Evolutionary conservation across 805 yeast genomes (phyloP), one percentile per base, ranked within the genome.

Genomic region (Kazachstania africana): DNA sequence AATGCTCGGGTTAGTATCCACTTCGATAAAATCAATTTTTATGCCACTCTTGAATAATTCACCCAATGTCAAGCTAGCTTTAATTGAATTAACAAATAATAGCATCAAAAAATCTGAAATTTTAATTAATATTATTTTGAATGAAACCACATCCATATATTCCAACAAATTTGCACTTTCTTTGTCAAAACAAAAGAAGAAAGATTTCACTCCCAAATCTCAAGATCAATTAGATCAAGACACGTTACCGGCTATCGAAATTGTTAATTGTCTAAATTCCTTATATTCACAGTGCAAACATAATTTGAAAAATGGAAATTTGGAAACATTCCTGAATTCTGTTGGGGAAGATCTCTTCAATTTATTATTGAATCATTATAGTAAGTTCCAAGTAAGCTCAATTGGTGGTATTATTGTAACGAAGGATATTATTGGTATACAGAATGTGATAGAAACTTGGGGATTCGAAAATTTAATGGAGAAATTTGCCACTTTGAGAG

Each of bases 401-500:
- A 71, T 75, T 5, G 97, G 96, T 32, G 95, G 94, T 19, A 65
- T 78, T 37, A 72, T 79, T 10, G 68, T 83, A 10, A 81, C 94
- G 0, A 80, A 78, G 45, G 96, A 87, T 55, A 74, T 81, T 6
- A 78, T 80, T 24, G 70, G 80, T 28, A 82, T 78, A 47, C 88
- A 83, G 51, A 63, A 70, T 12, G 63, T 70, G 10, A 66, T 80
- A 26, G 83, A 76, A 34, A 65, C 65, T 26, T 83, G 91, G 88
- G 59, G 63, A 6, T 63, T 79, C 12, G 65, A 67, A 2, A 74
- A 69, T 26, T 56, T 82, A 18, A 60, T 74, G 4, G 80, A 75
- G 21, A 67, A 68, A 35, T 78, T 81, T 57, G 73, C 72, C 31
- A 66, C 83, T 9, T 59, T 87, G 39, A 71, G 84, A 49, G 95